Base-by-base conservation (phyloP, 441 rosid species). In the Metrosideros polymorpha region DNA sequence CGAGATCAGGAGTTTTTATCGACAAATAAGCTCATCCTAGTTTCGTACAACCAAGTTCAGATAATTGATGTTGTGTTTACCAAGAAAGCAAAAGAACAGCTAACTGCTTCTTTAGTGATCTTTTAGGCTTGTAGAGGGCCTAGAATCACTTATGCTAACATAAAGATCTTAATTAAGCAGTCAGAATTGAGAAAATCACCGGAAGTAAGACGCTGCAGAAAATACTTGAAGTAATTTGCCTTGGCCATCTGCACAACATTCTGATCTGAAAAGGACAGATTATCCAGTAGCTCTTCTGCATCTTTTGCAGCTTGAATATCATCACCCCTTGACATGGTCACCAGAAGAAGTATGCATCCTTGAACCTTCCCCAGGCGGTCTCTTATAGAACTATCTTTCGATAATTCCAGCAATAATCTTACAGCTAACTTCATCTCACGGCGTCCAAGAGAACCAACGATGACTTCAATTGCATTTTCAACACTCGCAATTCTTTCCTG, bases 311-410 rank as follows among this genome's bases (percentile, higher is more conserved):
- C 94, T 89, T 92, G 92, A 88, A 59, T 83, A 52, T 94, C 95
- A 89, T 92, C 94, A 88, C 90, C 89, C 83, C 89, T 91, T 63
- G 93, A 89, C 92, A 94, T 92, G 50, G 96, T 94, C 91, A 92
- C 96, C 86, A 94, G 87, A 83, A 92, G 93, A 82, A 94, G 92
- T 87, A 94, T 91, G 89, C 94, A 94, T 83, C 96, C 94, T 84
- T 91, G 94, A 61, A 77, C 93, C 82, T 89, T 91, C 86, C 96
- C 96, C 87, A 94, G 89, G 86, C 85, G 27, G n/a, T 92, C 91
- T 91, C 90, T 90, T 59, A 89, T 85, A 54, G 52, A 35, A 66
- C 86, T 53, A 84, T 84, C 87, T 85, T 88, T 92, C 25, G 96
- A 94, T 86, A 94, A 88, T 79, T 91, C 94, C 84, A 92, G 88